Conservation (phyloP, 2,329 filamentous ascomycete genomes). For the Sporothrix phasma region DNA sequence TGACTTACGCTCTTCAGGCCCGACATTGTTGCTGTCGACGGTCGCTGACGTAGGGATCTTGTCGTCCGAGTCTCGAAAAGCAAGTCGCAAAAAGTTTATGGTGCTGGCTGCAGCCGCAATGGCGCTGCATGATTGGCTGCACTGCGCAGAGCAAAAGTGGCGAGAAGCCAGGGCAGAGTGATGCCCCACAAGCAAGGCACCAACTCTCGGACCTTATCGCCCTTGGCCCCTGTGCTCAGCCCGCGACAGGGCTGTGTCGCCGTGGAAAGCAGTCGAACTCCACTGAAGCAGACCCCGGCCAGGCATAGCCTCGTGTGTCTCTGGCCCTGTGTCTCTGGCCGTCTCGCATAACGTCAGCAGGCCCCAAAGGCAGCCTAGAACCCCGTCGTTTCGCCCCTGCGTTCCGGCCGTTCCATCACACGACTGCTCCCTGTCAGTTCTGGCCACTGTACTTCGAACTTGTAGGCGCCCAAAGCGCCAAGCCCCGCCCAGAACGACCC, state of each 20-base stretch:
- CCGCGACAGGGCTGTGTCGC: not conserved
- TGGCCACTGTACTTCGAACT: too few species aligned
- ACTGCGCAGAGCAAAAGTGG: not conserved
- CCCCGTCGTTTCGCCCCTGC: not conserved
- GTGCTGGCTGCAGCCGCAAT: not conserved
- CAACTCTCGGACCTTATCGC: not conserved
- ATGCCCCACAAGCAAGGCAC: constrained; percentile 10
- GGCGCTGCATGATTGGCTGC: not conserved
- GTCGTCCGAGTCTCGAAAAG: not conserved
- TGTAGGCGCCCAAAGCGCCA: not conserved
- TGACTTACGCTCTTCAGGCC: constrained; percentile 11
- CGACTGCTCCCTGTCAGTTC: not conserved
- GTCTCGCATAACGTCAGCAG: not conserved
- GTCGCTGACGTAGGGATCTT: not conserved
- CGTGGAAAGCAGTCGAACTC: not conserved
- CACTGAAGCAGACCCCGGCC: not conserved
- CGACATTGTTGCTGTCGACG: constrained; percentile 1
- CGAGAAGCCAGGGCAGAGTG: not conserved
- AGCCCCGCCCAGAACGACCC: too few species aligned
- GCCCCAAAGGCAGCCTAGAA: not conserved
- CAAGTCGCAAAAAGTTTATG: not conserved
- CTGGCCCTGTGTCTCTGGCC: not conserved
- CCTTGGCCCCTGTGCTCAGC: not conserved
- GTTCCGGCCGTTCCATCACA: not conserved
- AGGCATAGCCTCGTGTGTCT: not conserved